Conservation (phyloP, 2,329 filamentous ascomycete species). For the Fusarium longipes region DNA sequence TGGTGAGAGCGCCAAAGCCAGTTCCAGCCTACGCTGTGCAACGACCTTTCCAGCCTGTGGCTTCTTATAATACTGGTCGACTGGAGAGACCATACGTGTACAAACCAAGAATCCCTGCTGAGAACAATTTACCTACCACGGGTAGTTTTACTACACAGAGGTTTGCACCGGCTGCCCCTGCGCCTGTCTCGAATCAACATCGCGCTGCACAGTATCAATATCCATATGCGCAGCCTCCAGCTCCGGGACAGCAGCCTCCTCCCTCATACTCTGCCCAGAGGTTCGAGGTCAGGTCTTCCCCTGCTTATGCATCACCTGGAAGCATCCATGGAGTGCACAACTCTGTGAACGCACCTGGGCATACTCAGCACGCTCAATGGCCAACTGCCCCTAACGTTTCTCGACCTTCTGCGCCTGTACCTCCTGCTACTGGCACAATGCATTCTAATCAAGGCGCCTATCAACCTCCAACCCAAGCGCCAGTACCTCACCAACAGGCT, state of each 20-base stretch:
- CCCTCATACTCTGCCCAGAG: conserved; percentile 36
- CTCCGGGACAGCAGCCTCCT: conserved; percentile 18
- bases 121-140: conserved; percentile 38
- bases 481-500: conserved; percentile 21
- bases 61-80: conserved; percentile 26
- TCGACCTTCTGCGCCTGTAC: background rate
- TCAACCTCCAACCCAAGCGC: conserved; percentile 5
- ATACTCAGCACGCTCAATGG: conserved; percentile 32
- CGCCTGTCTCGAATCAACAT: conserved; percentile 17
- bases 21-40: conserved; percentile 43
- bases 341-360: background rate
- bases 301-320: conserved; percentile 21
- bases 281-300: conserved; percentile 40
- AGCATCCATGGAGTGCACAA: conserved; percentile 1
- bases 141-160: conserved; percentile 44
- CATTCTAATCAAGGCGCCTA: conserved; percentile 1
- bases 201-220: conserved; percentile 31
- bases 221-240: conserved; percentile 13
- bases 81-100: conserved; percentile 64
- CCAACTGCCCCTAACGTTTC: background rate
- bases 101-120: conserved; percentile 58
- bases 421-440: background rate
- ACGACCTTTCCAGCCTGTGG: conserved; percentile 45
- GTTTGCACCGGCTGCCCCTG: conserved; percentile 34
- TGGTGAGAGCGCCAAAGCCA: conserved; percentile 60